Base-by-base conservation (phyloP, 2,329 filamentous ascomycete species). In the Stagonosporopsis tanaceti region DNA sequence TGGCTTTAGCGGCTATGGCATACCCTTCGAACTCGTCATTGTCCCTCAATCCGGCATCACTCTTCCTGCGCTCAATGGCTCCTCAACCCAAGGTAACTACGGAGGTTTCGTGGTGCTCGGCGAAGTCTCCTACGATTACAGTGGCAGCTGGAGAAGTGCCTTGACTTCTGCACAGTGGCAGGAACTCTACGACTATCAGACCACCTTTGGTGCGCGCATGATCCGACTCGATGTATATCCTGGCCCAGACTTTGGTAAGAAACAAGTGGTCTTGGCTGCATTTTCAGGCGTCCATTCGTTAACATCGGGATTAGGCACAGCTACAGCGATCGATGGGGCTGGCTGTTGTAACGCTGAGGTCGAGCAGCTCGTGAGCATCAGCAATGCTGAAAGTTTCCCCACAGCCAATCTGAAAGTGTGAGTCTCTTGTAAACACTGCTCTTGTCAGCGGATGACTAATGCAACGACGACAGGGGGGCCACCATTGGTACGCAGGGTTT, bases 1-100 rank as follows among this genome's bases (percentile, higher is more conserved):
- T 12, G 85, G 85, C 24, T 79, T 88, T 8, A 82, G 85, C 65
- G 85, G 79, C 55, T 88, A 88, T 64, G 85, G 84, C 30, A 87
- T 88, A 60, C 84, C 85, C 1, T 87, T 80, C 64, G 77, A 86
- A 62, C 77, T 81, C 6, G 66, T 87, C 11, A 62, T 82, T 20
- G 84, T 88, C n/a, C 84, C 85, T 7, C 77, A 84, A 63, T 65
- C 68, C 6, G 85, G 85, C 14, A 74, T 78, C 5, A 63, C 74
- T 17, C 79, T 88, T 27, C 86, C 86, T 1, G 60, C 72, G 0
- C 78, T 88, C 30, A 87, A 83, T 65, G 76, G 77, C 12, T 79
- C 79, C 2, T 63, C 75, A 0, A 78, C 75, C 3, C 17, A 41
- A 25, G 85, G 85, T 59, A 87, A 85, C 69, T 88, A 83, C 64